A percentile compares a stretch with the other conserved stretches of the same genome.
phyloP scores from a whole-genome alignment of 2,329 filamentous ascomycete genomes.

The Trichocomaceae sp. region DNA sequence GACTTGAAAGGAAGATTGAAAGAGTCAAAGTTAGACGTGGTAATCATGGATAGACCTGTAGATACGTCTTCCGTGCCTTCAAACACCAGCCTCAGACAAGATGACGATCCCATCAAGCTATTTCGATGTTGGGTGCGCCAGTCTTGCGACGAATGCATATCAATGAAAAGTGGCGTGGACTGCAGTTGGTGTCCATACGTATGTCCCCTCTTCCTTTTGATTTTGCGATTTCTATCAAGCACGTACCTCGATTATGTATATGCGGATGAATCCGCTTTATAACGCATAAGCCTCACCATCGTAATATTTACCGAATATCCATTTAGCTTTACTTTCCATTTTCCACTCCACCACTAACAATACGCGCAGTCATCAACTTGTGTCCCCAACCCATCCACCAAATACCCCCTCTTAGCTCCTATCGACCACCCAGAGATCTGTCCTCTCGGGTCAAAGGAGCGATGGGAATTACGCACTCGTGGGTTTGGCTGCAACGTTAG shows the following conservation, averaged over 20 bases:
- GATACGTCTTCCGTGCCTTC: background rate
- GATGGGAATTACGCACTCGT: slow-evolving; percentile 36
- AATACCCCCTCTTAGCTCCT: slow-evolving; percentile 34
- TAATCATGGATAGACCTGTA: background rate
- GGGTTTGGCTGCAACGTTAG: slow-evolving; percentile 38
- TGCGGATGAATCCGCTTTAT: background rate
- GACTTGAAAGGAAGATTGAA: background rate
- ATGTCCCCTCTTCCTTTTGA: slow-evolving; percentile 15
- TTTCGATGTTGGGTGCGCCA: slow-evolving; percentile 32
- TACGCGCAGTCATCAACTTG: slow-evolving; percentile 31
- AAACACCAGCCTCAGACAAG: slow-evolving; percentile 5
- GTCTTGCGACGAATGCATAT: slow-evolving; percentile 29
- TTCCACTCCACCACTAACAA: background rate
- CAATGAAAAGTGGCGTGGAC: slow-evolving; percentile 19
- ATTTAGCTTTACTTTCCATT: background rate
- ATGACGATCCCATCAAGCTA: slow-evolving; percentile 10
- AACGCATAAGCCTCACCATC: background rate
- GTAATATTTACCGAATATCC: background rate
- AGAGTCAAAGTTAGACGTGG: background rate
- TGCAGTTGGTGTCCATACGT: slow-evolving; percentile 37
- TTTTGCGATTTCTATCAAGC: background rate
- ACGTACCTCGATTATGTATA: background rate
- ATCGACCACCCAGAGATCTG: slow-evolving; percentile 31
- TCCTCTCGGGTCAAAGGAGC: slow-evolving; percentile 33
- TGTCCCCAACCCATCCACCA: slow-evolving; percentile 29